Evolutionary conservation across 2,329 filamentous ascomycete genomes (phyloP), one percentile per base, ranked within the genome.

Genomic region (Fusarium oxysporum): DNA sequence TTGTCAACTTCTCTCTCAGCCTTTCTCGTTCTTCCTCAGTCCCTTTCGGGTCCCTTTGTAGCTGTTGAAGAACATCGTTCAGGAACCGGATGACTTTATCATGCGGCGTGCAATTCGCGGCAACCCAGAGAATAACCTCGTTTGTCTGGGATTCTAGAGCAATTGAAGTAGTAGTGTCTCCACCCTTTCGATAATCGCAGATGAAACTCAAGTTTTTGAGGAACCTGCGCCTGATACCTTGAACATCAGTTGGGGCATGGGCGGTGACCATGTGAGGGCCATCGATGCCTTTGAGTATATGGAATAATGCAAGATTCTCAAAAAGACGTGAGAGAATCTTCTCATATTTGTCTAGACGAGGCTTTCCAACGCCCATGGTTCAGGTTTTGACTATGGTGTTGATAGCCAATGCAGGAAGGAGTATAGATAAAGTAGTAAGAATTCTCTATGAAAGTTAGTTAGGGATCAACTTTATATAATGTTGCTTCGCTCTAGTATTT

Each of bases 131-230:
- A 5, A 80, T 76, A 56, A 80, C 81, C n/a, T 72, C 70, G 1
- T 80, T 63, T 3, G 72, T 41, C 0, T 47, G 65, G 0, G 82
- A 76, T 65, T 87, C 81, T 2, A 86, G 71, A 0, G 80, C 85
- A 32, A 88, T 81, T 0, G 86, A 81, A 1, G 86, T 83, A n/a
- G 82, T 83, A 1, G 82, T 82, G 5, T 78, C 70, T 5, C 86
- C 86, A 0, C 86, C 86, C 68, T 86, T 87, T 1, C 78, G 69
- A 53, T 82, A 82, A 61, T 87, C 86, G 67, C 85, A 86, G 11
- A 88, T 70, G 70, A 83, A 86, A 13, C 84, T 80, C 3, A 87
- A 73, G 33, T 82, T 81, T 8, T 80, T 77, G 1, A 85, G 76
- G 32, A 87, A 83, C 4, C 79, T 70, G 8, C 71, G 74, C 11